phyloP scores from a whole-genome alignment of 345 rosid species.

The Dimocarpus longan region DNA sequence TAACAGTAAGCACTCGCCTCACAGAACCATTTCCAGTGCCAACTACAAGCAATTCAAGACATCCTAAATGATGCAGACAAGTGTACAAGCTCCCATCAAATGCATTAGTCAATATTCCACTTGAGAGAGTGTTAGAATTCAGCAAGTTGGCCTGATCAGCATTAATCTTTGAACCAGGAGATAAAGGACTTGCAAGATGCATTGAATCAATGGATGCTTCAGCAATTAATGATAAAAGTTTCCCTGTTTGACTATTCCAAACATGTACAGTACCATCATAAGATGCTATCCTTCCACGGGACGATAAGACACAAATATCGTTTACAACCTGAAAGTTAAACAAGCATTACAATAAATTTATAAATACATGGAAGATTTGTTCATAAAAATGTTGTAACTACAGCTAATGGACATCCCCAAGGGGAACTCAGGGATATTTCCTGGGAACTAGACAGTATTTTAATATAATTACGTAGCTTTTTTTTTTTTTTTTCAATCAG shows the following conservation, averaged over 20 bases:
- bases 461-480: too few relatives aligned
- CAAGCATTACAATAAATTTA: slow-evolving; percentile 19
- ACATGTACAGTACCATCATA: slow-evolving; percentile 95
- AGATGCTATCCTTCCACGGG: slow-evolving; percentile 84
- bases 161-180: slow-evolving; percentile 47
- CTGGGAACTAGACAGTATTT: too few relatives aligned
- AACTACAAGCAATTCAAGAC: slow-evolving; percentile 59
- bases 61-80: slow-evolving; percentile 74
- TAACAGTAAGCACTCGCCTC: slow-evolving; percentile 46
- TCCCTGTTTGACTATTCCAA: slow-evolving; percentile 85
- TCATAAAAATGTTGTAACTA: neutral
- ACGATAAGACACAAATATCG: slow-evolving; percentile 68
- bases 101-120: slow-evolving; percentile 64
- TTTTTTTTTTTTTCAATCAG: too few relatives aligned
- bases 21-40: slow-evolving; percentile 92
- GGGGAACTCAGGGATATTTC: neutral
- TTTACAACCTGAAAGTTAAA: slow-evolving; percentile 71
- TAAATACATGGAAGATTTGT: neutral
- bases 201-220: slow-evolving; percentile 63
- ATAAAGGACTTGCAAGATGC: slow-evolving; percentile 45
- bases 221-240: slow-evolving; percentile 63
- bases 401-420: neutral
- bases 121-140: slow-evolving; percentile 61
- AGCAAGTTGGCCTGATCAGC: slow-evolving; percentile 52
- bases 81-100: slow-evolving; percentile 86